These are phyloP conservation scores for Calycina herbarum DNA, from an alignment of 2,329 filamentous ascomycete species.

Conservation along the genomic window DNA sequence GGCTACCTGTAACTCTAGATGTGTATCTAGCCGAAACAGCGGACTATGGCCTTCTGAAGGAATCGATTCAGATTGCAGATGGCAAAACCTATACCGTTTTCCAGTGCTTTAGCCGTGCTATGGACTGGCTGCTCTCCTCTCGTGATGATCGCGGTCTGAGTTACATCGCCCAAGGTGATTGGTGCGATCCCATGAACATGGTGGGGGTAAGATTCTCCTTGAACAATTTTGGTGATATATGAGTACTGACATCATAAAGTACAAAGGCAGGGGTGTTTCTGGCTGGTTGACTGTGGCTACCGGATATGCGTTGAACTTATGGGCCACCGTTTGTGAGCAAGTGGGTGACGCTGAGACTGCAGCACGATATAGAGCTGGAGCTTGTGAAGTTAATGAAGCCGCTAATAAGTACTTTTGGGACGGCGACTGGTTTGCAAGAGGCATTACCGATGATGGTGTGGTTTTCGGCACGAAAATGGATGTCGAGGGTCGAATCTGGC, in stretches of 20 bases:
- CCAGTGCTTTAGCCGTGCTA: slow-evolving; percentile 55
- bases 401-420: slow-evolving; percentile 56
- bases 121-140: slow-evolving; percentile 55
- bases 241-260: slow-evolving; percentile 40
- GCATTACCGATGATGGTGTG: slow-evolving; percentile 57
- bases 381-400: slow-evolving; percentile 48
- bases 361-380: slow-evolving; percentile 46
- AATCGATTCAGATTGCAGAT: slow-evolving; percentile 44
- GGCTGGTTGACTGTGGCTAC: slow-evolving; percentile 60
- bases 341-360: slow-evolving; percentile 44
- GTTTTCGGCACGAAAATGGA: slow-evolving; percentile 53
- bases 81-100: slow-evolving; percentile 52
- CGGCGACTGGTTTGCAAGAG: slow-evolving; percentile 56
- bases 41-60: slow-evolving; percentile 51
- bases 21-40: slow-evolving; percentile 56
- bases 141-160: slow-evolving; percentile 55
- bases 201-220: slow-evolving; percentile 42
- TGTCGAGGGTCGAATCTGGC: slow-evolving; percentile 56
- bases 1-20: slow-evolving; percentile 55
- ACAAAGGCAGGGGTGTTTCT: slow-evolving; percentile 57
- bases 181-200: slow-evolving; percentile 64
- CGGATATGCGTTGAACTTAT: slow-evolving; percentile 52
- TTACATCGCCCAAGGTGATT: slow-evolving; percentile 60
- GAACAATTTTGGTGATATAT: background rate
- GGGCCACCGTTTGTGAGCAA: slow-evolving; percentile 53